These are phyloP conservation scores for Xerocomus potaroensis DNA, from an alignment of 768 basidiomycete species.

Conservation along the genomic window DNA sequence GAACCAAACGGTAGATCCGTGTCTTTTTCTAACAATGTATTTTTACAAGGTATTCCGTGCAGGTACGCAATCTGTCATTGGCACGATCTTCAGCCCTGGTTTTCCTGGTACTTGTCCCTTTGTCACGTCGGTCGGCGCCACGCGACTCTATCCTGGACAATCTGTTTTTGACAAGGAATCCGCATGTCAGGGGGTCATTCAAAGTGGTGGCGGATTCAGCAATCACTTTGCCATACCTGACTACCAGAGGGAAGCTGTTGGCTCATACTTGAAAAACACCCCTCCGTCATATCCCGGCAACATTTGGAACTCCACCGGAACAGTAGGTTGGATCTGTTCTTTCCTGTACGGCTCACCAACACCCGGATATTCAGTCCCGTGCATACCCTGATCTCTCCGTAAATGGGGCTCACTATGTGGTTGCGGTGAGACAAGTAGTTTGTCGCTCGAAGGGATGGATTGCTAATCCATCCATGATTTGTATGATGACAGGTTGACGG, in stretches of 20 bases:
- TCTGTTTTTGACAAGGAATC: conserved; percentile 18
- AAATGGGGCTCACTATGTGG: conserved; percentile 32
- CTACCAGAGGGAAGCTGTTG: conserved; percentile 35
- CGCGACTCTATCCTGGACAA: conserved; percentile 35
- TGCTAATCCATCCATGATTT: neutral
- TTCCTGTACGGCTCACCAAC: conserved; percentile 18
- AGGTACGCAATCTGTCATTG: conserved; percentile 25
- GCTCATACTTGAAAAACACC: conserved; percentile 27
- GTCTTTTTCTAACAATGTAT: too few relatives aligned
- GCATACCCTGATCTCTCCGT: conserved; percentile 34
- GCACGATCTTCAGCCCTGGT: conserved; percentile 36
- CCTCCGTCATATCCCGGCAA: conserved; percentile 19
- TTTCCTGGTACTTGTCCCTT: conserved; percentile 41
- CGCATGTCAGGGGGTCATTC: conserved; percentile 29
- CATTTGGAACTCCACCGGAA: conserved; percentile 20
- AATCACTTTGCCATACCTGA: conserved; percentile 38
- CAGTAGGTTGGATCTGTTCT: conserved; percentile 13
- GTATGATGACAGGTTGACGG: conserved; percentile 16
- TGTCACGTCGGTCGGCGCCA: conserved; percentile 46
- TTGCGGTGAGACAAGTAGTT: neutral
- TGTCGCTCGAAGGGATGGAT: too few relatives aligned
- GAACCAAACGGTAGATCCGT: conserved; percentile 17
- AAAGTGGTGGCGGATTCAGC: conserved; percentile 34
- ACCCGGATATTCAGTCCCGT: conserved; percentile 25
- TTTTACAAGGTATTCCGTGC: neutral